Evolutionary conservation across 1,139 yeast species (phyloP), one percentile per base, ranked within the genome.

Genomic region (Martiniozyma asiatica): DNA sequence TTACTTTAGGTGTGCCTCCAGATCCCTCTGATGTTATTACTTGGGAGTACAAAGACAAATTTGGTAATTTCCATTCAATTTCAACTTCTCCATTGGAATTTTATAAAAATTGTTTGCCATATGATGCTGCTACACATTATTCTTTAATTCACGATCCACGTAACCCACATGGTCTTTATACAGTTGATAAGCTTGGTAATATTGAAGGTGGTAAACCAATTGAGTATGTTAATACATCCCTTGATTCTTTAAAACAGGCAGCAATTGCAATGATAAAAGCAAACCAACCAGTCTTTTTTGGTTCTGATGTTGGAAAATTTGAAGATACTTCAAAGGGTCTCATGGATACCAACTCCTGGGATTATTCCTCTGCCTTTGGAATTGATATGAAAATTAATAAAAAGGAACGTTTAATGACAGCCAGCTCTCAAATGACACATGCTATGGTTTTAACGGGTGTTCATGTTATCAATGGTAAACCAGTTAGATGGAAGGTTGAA

Each of bases 371-470:
- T 26, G 78, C 69, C 0, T 72, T 73, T 49, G 70, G 69, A 35
- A 65, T 73, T 26, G 48, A 44, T 15, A 55, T 72, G 46, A 62
- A 62, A 18, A 45, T 68, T 34, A 50, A 53, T 42, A 74, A 74
- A 54, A 62, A 61, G 28, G 71, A 73, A 42, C 58, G 81, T 37
- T 59, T 73, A 35, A 52, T 55, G 44, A 58, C 71, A 14, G 76
- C 74, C 3, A 65, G 77, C 2, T 70, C 78, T 3, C 61, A 61
- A 37, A 71, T 73, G 77, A 72, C 76, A 17, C 81, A 74, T 44
- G 82, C 80, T 13, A 73, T 73, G 81, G 76, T 69, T 2, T 56
- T 73, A 25, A 66, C 77, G 18, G 81, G 74, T 11, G 82, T 74
- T 31, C 78, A 74, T 50, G 10, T 51, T 12, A 55, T 56, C 16